These are phyloP conservation scores for Flaveria trinervia DNA, from an alignment of 129 eudicot genomes.

Conservation along the genomic window DNA sequence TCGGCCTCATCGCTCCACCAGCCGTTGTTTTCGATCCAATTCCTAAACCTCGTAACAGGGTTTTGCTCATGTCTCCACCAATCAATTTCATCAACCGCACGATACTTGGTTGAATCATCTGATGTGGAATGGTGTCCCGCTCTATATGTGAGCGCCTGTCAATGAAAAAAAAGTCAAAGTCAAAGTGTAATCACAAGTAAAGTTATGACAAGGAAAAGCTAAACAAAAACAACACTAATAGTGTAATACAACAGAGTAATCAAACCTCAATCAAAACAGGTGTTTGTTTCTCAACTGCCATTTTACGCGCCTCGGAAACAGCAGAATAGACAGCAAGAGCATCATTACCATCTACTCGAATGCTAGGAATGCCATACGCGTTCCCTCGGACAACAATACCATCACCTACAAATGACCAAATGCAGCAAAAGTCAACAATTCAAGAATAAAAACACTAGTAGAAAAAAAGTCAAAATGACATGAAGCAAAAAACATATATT, in stretches of 20 bases:
- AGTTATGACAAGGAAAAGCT: no score
- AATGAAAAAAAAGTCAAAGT: no score
- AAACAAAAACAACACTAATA: no score
- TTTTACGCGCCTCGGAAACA: constrained; percentile 61
- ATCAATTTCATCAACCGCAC: constrained; percentile 53
- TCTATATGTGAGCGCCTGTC: no score
- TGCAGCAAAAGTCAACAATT: not conserved
- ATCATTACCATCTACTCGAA: constrained; percentile 85
- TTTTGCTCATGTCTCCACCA: constrained; percentile 63
- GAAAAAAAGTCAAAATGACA: no score
- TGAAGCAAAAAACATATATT: no score
- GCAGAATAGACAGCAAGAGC: constrained; percentile 73
- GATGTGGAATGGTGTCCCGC: no score
- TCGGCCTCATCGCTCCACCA: constrained; percentile 54
- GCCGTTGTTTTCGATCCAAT: constrained; percentile 62
- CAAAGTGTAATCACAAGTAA: no score
- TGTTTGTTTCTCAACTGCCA: constrained; percentile 57
- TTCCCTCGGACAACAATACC: constrained; percentile 26
- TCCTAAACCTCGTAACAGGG: constrained; percentile 65
- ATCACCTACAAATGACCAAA: constrained; percentile 53
- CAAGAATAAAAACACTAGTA: no score
- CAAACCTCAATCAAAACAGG: constrained; percentile 83
- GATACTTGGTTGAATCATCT: no score
- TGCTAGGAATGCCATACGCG: constrained; percentile 74
- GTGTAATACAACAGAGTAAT: not conserved